Evolutionary conservation across 495 filamentous ascomycete genomes (phyloP), one percentile per base, ranked within the genome.

Genomic region (Hypoxylon perforatum): DNA sequence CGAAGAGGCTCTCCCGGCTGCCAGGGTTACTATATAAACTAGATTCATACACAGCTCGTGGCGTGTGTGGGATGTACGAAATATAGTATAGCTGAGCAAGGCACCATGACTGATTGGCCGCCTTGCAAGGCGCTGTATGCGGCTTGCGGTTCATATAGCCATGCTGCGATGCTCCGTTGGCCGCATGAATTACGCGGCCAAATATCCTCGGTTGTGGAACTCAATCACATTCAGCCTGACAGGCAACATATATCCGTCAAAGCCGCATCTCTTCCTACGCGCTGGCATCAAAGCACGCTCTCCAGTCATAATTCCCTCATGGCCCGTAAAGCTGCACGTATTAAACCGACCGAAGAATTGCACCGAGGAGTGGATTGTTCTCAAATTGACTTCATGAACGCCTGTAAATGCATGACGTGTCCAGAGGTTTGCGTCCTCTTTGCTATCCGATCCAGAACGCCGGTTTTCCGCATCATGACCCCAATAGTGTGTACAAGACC

Each of bases 361-460:
- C 25, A 69, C 61, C 61, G 66, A 69, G 25, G 56, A 69, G 66
- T 69, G 66, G 66, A 57, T 57, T 59, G 36, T 54, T 54, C n/a
- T 56, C 61, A 53, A 64, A 56, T 60, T 64, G 50, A 44, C 45
- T 33, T 45, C 28, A 55, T 14, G 11, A 64, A 64, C 66, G 61
- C 66, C 61, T 39, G 45, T 42, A 33, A 61, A 69, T 69, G 66
- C 56, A 56, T 56, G 17, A 56, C 46, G 49, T 42, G 44, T 55
- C 35, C 33, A 38, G 49, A 63, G 50, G 56, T 42, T n/a, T 60
- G 42, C 48, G 21, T 52, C 50, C 57, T 57, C 61, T 39, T 28
- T 18, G 50, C 60, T 55, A 63, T 63, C 60, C 62, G 47, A 58
- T 70, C 72, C 63, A 52, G 51, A 70, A 70, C 67, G 67, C 67